These are phyloP conservation scores for Nepenthes alata DNA, from an alignment of 179 eudicot species.

Conservation along the genomic window DNA sequence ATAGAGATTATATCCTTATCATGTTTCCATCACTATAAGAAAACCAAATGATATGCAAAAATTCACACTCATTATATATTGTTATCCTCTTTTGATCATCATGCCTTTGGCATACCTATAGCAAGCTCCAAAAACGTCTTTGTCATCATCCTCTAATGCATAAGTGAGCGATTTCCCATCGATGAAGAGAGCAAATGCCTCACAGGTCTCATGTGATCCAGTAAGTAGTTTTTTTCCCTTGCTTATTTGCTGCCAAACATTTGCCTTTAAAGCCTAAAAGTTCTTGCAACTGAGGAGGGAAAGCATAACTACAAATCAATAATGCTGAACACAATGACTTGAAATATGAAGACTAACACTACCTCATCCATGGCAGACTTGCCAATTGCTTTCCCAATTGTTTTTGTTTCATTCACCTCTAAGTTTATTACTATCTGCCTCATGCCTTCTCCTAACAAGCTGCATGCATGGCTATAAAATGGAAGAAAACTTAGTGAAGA, in stretches of 20 bases:
- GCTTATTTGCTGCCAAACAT: slow-evolving; percentile 34
- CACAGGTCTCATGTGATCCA: slow-evolving; percentile 24
- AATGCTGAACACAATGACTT: neutral
- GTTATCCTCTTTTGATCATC: too few species aligned
- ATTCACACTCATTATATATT: too few species aligned
- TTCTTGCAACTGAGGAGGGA: neutral
- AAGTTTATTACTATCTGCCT: slow-evolving; percentile 34
- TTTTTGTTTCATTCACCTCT: slow-evolving; percentile 23
- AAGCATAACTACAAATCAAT: neutral
- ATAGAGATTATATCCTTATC: too few species aligned
- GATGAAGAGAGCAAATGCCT: slow-evolving; percentile 53
- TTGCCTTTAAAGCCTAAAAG: slow-evolving; percentile 35
- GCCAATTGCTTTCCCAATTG: slow-evolving; percentile 26
- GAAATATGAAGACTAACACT: slow-evolving; percentile 1
- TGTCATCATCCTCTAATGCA: slow-evolving; percentile 51
- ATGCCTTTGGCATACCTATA: slow-evolving; percentile 6
- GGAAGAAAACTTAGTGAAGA: neutral
- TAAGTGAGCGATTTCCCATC: slow-evolving; percentile 65
- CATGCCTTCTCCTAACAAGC: slow-evolving; percentile 62
- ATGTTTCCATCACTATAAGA: too few species aligned
- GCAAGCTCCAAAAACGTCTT: slow-evolving; percentile 55
- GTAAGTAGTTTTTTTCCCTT: slow-evolving; percentile 37
- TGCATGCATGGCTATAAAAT: slow-evolving; percentile 43
- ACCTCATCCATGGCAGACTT: slow-evolving; percentile 30
- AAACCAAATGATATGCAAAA: too few species aligned